Percentiles rank a stretch among this genome's conserved stretches.
Conservation (phyloP, 2,329 filamentous ascomycete genomes). For the Ophiostoma australiae region DNA sequence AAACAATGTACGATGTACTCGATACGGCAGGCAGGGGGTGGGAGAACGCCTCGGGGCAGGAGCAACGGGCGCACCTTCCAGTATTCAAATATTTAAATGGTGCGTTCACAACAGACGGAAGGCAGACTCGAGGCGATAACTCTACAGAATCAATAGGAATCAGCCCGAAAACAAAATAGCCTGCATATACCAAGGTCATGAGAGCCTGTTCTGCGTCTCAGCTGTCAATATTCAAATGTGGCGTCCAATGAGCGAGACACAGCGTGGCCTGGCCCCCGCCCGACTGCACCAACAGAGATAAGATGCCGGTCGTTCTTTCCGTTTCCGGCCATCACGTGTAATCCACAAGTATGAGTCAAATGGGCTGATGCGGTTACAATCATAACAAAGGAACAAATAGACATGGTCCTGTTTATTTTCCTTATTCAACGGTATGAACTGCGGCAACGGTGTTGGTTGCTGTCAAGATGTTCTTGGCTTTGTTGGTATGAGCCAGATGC, state of each 20-base stretch:
- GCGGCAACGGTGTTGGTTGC: not conserved
- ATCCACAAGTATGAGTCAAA: not conserved
- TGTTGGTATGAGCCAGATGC: no score
- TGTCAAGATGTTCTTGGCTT: not conserved
- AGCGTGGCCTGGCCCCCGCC: not conserved
- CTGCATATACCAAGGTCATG: not conserved
- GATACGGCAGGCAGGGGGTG: not conserved
- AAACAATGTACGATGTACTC: not conserved
- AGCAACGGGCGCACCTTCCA: not conserved
- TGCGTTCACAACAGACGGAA: not conserved
- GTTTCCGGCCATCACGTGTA: not conserved
- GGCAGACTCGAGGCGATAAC: not conserved
- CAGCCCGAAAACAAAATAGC: not conserved
- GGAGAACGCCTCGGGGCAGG: not conserved
- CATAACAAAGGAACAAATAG: not conserved
- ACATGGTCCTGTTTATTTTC: not conserved
- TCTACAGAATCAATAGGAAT: not conserved
- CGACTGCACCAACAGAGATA: not conserved
- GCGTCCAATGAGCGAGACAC: not conserved
- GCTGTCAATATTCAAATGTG: not conserved
- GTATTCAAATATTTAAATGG: not conserved
- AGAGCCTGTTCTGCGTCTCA: not conserved
- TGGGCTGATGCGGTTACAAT: not conserved
- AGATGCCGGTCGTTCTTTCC: conserved; percentile 1
- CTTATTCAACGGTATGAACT: no score